Evolutionary conservation across 179 eudicot genomes (phyloP), one percentile per base, ranked within the genome.

Genomic region (Silene coronaria): DNA sequence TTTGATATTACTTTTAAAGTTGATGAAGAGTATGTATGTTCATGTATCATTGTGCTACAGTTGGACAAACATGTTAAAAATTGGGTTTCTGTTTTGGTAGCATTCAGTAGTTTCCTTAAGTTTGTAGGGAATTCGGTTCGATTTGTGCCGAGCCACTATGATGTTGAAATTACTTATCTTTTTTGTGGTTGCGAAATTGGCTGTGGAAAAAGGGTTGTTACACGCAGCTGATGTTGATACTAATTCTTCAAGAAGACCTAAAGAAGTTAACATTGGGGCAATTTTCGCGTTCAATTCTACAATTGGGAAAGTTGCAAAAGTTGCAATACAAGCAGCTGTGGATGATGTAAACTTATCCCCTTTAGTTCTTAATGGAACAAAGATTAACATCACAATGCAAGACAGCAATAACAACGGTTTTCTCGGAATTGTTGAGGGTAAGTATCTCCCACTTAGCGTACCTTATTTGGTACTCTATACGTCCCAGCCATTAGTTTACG

Each of bases 311-410:
- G 94, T 86, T 64, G 94, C 90, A 22, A 91, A 87, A 80, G 82
- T 91, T 76, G 97, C 95, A 66, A 67, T 91, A 14, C 79, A 86
- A 72, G 89, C 95, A 73, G 97, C 97, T 13, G 51, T 87, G 16
- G 85, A 88, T 78, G 92, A 88, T 79, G 89, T 91, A 53, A 91
- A 91, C 76, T 79, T 91, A 38, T 71, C 80, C 75, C 86, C 90
- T 16, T 63, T 74, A 58, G 77, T 91, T 80, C 89, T 91, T 74
- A 57, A 59, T 26, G 91, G 89, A 73, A 88, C 89, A 67, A 79
- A 80, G 79, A 86, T 88, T 76, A 81, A 77, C 2, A 36, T 90
- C 65, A 22, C 85, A 11, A 84, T 88, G 78, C 89, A 82, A 30
- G 87, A 91, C 71, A 71, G 83, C 53, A 79, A 86, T 36, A 78